phyloP scores from a whole-genome alignment of 257 asterid genomes.

The Pogostemon cablin region DNA sequence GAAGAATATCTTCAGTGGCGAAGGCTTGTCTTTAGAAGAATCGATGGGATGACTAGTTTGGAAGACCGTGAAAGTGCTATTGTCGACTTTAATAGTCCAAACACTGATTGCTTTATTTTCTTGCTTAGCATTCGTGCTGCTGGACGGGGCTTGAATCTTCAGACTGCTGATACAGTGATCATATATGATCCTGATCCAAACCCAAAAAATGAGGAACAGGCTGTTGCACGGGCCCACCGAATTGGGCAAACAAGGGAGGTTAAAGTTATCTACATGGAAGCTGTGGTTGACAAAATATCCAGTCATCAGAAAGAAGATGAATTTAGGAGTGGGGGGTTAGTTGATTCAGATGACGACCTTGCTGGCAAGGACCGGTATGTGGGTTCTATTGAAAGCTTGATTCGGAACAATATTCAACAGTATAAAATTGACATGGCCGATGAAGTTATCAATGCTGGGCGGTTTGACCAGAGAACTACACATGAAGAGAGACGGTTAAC shows the following conservation, averaged over 20 bases:
- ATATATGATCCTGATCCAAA: slow-evolving; percentile 99
- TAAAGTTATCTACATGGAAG: slow-evolving; percentile 96
- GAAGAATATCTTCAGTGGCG: slow-evolving; percentile 99
- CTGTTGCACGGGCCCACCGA: slow-evolving; percentile 98
- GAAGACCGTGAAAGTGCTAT: slow-evolving; percentile 99
- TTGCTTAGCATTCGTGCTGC: slow-evolving; percentile 99
- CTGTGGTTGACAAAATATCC: slow-evolving; percentile 89
- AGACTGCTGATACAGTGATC: slow-evolving; percentile 96
- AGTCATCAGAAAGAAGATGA: slow-evolving; percentile 98
- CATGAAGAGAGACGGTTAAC: slow-evolving; percentile 98
- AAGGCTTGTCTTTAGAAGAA: slow-evolving; percentile 88
- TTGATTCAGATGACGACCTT: slow-evolving; percentile 95
- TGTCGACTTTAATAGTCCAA: slow-evolving; percentile 86
- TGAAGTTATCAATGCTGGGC: slow-evolving; percentile 99
- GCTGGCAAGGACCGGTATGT: slow-evolving; percentile 95
- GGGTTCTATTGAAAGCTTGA: slow-evolving; percentile 95
- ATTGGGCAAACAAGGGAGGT: slow-evolving; percentile 99
- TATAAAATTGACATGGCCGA: slow-evolving; percentile 99
- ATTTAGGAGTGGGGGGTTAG: slow-evolving; percentile 66
- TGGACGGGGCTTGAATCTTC: slow-evolving; percentile 97
- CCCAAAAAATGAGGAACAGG: slow-evolving; percentile 99
- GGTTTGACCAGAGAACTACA: slow-evolving; percentile 98
- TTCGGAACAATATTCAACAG: slow-evolving; percentile 95
- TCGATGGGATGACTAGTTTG: slow-evolving; percentile 96
- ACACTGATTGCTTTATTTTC: slow-evolving; percentile 93